Percentiles rank a stretch among this genome's conserved stretches.
Conservation (phyloP, 2,329 filamentous ascomycete genomes). For the Zasmidium angulare region DNA sequence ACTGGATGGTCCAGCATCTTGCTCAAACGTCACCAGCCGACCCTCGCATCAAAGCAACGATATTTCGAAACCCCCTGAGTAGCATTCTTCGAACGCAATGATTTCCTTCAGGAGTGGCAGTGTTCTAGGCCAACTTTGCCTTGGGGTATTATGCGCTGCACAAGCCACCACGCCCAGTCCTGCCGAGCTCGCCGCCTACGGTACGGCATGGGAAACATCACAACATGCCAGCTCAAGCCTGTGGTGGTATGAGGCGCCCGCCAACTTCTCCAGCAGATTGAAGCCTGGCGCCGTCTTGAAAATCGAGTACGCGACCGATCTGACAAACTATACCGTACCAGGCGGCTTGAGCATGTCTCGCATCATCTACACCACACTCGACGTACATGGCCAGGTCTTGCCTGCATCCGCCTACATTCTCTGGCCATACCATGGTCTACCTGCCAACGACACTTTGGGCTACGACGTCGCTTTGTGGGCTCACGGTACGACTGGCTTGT, state of each 20-base stretch:
- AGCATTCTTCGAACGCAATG: too few species aligned
- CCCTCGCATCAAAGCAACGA: too few species aligned
- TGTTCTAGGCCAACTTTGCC: too few species aligned
- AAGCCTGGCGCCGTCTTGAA: neutral
- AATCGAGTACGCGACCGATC: slow-evolving; percentile 1
- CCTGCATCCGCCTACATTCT: slow-evolving; percentile 9
- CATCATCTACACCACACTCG: slow-evolving; percentile 8
- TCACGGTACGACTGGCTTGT: slow-evolving; percentile 27
- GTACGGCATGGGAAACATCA: slow-evolving; percentile 4
- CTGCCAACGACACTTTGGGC: neutral
- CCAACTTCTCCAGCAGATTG: neutral
- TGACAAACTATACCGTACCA: slow-evolving; percentile 9
- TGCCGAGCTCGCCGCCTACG: neutral
- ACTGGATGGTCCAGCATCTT: too few species aligned
- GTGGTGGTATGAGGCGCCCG: slow-evolving; percentile 2
- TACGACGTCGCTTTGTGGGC: slow-evolving; percentile 19
- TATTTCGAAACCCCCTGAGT: too few species aligned
- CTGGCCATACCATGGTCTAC: slow-evolving; percentile 3
- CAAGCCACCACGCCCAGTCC: too few species aligned
- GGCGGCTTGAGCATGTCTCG: slow-evolving; percentile 3
- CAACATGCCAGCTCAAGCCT: slow-evolving; percentile 1
- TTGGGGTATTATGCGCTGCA: too few species aligned
- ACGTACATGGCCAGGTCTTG: slow-evolving; percentile 1
- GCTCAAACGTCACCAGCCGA: too few species aligned
- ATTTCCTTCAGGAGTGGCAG: too few species aligned